These are phyloP conservation scores for Picea glauca DNA, from an alignment of 75 land plant species.

Conservation along the genomic window DNA sequence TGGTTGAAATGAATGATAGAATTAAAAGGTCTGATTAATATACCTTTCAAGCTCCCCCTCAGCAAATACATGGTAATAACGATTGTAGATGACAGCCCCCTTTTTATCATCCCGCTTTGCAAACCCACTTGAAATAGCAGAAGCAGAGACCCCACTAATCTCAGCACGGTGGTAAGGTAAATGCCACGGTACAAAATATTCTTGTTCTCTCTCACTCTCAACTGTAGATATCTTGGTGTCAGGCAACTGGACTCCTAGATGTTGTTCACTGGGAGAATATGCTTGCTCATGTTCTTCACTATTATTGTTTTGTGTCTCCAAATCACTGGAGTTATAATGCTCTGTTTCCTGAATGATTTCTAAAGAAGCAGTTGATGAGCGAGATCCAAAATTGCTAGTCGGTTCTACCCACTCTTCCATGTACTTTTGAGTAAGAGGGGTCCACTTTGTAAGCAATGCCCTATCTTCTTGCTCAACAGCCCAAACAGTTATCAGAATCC, in stretches of 20 bases:
- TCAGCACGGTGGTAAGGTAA: conserved; percentile 97
- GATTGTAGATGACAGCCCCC: conserved; percentile 89
- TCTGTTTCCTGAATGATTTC: conserved; percentile 69
- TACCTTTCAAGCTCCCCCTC: conserved; percentile 98
- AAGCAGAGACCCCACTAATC: conserved; percentile 81
- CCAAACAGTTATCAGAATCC: conserved; percentile 90
- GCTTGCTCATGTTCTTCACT: neutral
- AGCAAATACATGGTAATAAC: conserved; percentile 95
- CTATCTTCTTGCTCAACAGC: conserved; percentile 95
- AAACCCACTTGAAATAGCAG: conserved; percentile 81
- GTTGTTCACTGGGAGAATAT: neutral
- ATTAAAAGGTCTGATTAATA: neutral
- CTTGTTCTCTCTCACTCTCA: conserved; percentile 36
- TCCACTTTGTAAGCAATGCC: conserved; percentile 81
- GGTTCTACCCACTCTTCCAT: conserved; percentile 80
- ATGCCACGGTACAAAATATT: conserved; percentile 99
- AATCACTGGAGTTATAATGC: conserved; percentile 21
- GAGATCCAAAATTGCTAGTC: conserved; percentile 36
- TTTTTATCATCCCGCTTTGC: conserved; percentile 96
- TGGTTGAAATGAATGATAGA: neutral
- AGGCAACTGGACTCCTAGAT: neutral
- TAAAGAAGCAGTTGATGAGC: conserved; percentile 29
- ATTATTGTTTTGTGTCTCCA: neutral
- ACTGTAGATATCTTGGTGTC: neutral
- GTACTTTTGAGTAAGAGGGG: conserved; percentile 71